Evolutionary conservation across 345 rosid species (phyloP).

Genomic region (Rhodamnia rubescens): DNA sequence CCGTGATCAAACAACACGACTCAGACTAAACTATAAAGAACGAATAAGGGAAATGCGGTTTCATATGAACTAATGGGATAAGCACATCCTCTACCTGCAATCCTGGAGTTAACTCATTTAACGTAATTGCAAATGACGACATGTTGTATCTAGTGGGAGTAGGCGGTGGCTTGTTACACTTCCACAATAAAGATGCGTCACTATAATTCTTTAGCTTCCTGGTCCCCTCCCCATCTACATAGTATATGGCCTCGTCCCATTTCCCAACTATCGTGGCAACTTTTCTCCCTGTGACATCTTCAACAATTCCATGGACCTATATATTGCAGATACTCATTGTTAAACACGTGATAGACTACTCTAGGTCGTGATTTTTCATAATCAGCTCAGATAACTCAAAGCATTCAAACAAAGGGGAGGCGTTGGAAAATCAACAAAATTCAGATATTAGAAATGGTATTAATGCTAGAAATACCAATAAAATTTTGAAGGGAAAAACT

Average conservation of each 20-base stretch:
- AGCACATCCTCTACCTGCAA: constrained; percentile 57
- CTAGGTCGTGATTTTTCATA: background rate
- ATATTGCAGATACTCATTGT: background rate
- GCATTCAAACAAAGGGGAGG: background rate
- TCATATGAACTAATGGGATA: constrained; percentile 7
- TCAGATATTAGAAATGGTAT: background rate
- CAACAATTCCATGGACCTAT: constrained; percentile 87
- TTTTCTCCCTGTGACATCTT: constrained; percentile 53
- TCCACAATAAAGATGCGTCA: constrained; percentile 67
- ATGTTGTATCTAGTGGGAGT: constrained; percentile 88
- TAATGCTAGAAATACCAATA: background rate
- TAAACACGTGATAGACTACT: background rate
- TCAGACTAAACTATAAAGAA: constrained; percentile 37
- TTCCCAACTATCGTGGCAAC: constrained; percentile 79
- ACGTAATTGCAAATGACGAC: constrained; percentile 82
- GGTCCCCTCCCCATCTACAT: constrained; percentile 28
- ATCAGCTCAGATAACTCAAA: background rate
- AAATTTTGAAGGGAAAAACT: background rate
- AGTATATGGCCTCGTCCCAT: constrained; percentile 89
- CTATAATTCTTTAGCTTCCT: constrained; percentile 47
- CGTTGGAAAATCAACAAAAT: background rate
- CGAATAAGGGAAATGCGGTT: constrained; percentile 8
- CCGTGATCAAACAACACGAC: constrained; percentile 56
- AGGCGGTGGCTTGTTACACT: constrained; percentile 58
- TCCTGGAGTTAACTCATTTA: constrained; percentile 91